Percentiles rank a stretch among this genome's conserved stretches.
Evolutionary conservation across 116 monocot genomes (phyloP).

Genomic region (Iris pallida): DNA sequence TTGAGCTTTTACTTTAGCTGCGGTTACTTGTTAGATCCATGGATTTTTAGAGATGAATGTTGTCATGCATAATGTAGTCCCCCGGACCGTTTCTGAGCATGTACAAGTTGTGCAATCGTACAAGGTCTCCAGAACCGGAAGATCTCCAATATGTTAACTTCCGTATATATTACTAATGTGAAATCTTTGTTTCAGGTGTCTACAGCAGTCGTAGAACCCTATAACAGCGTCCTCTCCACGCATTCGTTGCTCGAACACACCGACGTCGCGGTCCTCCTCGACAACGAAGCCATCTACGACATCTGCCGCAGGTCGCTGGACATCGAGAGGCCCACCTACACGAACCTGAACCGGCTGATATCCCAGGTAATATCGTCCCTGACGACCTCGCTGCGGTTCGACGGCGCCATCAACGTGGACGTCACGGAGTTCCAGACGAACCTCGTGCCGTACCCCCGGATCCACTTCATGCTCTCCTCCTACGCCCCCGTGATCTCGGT

Average conservation of each 20-base stretch:
- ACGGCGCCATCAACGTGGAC: slow-evolving; percentile 53
- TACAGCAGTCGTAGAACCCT: slow-evolving; percentile 49
- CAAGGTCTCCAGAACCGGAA: too few relatives aligned
- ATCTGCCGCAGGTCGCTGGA: slow-evolving; percentile 45
- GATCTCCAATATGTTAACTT: too few relatives aligned
- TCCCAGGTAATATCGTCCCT: slow-evolving; percentile 52
- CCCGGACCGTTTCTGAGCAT: too few relatives aligned
- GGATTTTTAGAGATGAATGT: too few relatives aligned
- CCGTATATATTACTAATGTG: too few relatives aligned
- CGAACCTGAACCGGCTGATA: slow-evolving; percentile 48
- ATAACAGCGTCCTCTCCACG: slow-evolving; percentile 49
- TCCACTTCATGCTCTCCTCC: slow-evolving; percentile 62
- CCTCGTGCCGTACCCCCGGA: slow-evolving; percentile 47
- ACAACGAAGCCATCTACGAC: slow-evolving; percentile 58
- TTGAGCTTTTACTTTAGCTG: too few relatives aligned
- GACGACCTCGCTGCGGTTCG: slow-evolving; percentile 48
- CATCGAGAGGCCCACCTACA: slow-evolving; percentile 45
- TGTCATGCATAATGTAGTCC: too few relatives aligned
- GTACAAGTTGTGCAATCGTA: too few relatives aligned
- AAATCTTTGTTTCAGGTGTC: slow-evolving; percentile 48
- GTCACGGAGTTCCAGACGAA: slow-evolving; percentile 59
- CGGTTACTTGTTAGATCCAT: too few relatives aligned
- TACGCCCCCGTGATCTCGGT: slow-evolving; percentile 52
- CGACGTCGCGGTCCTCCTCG: slow-evolving; percentile 40
- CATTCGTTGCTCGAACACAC: slow-evolving; percentile 51